phyloP scores from a whole-genome alignment of 129 eudicot genomes.

The Centella asiatica region DNA sequence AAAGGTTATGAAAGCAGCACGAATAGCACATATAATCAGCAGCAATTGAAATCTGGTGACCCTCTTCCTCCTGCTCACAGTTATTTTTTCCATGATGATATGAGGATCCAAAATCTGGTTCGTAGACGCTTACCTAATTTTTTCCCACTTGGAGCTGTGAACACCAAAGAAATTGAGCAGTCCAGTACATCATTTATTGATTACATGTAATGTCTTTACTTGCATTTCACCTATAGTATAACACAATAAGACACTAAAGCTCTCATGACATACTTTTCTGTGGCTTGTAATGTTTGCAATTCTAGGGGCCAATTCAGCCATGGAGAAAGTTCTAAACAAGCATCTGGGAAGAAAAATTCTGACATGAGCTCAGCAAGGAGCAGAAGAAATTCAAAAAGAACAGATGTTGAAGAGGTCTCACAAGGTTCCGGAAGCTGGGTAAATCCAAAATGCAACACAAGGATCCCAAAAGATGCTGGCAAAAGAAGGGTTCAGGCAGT shows the following conservation, averaged over 20 bases:
- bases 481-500: conserved; percentile 71
- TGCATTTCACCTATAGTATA: neutral
- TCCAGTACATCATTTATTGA: conserved; percentile 49
- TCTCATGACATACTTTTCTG: neutral
- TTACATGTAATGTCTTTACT: conserved; percentile 50
- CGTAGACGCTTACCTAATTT: conserved; percentile 66
- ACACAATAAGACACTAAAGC: neutral
- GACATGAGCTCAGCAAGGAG: conserved; percentile 27
- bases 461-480: conserved; percentile 61
- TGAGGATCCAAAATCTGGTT: conserved; percentile 63
- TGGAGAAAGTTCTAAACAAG: conserved; percentile 39
- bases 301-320: conserved; percentile 65
- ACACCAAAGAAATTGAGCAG: conserved; percentile 27
- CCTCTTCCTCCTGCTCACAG: conserved; percentile 53
- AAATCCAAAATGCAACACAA: conserved; percentile 36
- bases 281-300: conserved; percentile 8
- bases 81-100: conserved; percentile 64
- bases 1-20: conserved; percentile 13
- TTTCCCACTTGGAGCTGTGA: conserved; percentile 36
- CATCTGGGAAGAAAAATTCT: conserved; percentile 20
- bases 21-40: conserved; percentile 15
- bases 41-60: conserved; percentile 22
- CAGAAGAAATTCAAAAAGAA: conserved; percentile 22
- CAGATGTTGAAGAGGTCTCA: conserved; percentile 21
- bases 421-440: conserved; percentile 35